phyloP scores from a whole-genome alignment of 2,329 filamentous ascomycete species.

The Coleophoma eucalyptorum region DNA sequence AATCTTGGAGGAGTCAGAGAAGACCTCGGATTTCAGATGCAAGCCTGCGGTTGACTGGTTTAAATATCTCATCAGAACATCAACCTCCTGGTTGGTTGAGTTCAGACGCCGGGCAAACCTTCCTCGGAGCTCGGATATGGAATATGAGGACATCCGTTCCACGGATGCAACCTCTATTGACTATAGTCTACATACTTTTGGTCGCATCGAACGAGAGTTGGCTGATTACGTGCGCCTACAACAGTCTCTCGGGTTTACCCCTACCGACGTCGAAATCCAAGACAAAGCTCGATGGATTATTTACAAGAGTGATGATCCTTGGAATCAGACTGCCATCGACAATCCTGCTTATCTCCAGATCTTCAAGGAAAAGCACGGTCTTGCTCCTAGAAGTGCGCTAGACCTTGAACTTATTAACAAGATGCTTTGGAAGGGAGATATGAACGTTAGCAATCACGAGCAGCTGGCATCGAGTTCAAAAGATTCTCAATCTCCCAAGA shows the following conservation, averaged over 20 bases:
- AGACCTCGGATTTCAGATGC: conserved; percentile 24
- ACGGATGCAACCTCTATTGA: conserved; percentile 52
- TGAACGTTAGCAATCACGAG: background rate
- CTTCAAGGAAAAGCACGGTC: conserved; percentile 38
- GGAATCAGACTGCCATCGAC: conserved; percentile 62
- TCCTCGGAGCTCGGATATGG: conserved; percentile 52
- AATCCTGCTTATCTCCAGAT: conserved; percentile 47
- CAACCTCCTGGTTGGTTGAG: conserved; percentile 49
- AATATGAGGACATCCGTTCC: conserved; percentile 42
- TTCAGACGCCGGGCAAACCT: conserved; percentile 55
- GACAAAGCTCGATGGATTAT: conserved; percentile 56
- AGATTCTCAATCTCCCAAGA: conserved; percentile 10
- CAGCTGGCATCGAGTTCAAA: background rate
- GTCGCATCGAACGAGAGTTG: conserved; percentile 48
- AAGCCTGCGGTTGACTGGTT: conserved; percentile 46
- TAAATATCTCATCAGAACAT: conserved; percentile 44
- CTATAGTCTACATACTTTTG: conserved; percentile 56
- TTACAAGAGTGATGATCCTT: conserved; percentile 57
- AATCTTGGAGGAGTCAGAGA: conserved; percentile 54
- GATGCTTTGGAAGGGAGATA: background rate
- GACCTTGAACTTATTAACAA: conserved; percentile 14
- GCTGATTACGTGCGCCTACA: conserved; percentile 46
- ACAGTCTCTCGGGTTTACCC: conserved; percentile 40
- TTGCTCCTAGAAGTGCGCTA: conserved; percentile 12
- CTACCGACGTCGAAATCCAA: conserved; percentile 51